Evolutionary conservation across 352 stramenopile genomes (phyloP).

Genomic region (Globisporangium alternatum): DNA sequence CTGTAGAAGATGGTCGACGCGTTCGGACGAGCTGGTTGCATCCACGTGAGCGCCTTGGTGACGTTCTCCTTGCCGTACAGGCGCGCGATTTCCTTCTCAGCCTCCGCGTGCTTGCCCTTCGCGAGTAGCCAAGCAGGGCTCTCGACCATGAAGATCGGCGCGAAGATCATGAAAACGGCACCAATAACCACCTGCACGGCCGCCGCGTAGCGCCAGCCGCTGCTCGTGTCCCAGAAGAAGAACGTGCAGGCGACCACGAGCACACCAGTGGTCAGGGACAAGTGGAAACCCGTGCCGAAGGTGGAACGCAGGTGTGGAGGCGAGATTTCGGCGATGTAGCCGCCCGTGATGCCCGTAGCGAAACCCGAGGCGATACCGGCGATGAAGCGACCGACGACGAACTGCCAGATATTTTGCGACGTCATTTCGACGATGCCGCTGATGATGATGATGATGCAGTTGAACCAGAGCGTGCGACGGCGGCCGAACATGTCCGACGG

Average conservation of each 20-base stretch:
- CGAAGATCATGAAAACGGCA: slow-evolving; percentile 33
- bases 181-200: slow-evolving; percentile 51
- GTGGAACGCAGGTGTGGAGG: slow-evolving; percentile 35
- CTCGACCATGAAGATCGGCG: slow-evolving; percentile 49
- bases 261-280: slow-evolving; percentile 35
- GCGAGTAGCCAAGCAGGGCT: slow-evolving; percentile 45
- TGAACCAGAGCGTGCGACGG: slow-evolving; percentile 25
- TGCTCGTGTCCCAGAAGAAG: slow-evolving; percentile 51
- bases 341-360: slow-evolving; percentile 35
- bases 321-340: slow-evolving; percentile 51
- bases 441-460: slow-evolving; percentile 19
- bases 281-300: slow-evolving; percentile 36
- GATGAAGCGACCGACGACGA: slow-evolving; percentile 28
- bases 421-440: slow-evolving; percentile 19
- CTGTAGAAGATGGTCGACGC: slow-evolving; percentile 1
- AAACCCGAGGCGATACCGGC: slow-evolving; percentile 47
- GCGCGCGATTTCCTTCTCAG: slow-evolving; percentile 28
- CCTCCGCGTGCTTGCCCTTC: slow-evolving; percentile 30
- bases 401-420: slow-evolving; percentile 21
- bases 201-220: slow-evolving; percentile 58
- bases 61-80: slow-evolving; percentile 41
- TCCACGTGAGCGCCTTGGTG: slow-evolving; percentile 30
- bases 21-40: slow-evolving; percentile 8
- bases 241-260: slow-evolving; percentile 42
- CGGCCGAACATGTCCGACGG: slow-evolving; percentile 37